Conservation (phyloP, 106 monocot genomes). For the Dendrobium chrysotoxum region DNA sequence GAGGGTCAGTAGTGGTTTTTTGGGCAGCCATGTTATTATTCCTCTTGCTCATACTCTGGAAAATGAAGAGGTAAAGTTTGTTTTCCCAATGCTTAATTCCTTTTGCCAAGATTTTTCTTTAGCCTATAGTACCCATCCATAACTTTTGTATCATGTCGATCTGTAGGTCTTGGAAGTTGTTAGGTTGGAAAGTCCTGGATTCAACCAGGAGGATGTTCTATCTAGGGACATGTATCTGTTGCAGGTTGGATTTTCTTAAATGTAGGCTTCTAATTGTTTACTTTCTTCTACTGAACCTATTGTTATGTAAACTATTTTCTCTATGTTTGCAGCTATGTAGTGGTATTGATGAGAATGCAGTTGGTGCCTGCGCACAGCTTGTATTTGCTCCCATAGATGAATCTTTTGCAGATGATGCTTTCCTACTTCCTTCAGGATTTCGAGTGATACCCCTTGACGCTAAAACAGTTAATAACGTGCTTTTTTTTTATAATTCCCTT, state of each 20-base stretch:
- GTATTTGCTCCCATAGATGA: conserved; percentile 93
- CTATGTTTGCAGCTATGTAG: conserved; percentile 50
- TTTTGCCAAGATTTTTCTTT: not conserved
- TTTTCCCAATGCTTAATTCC: not conserved
- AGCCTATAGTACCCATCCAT: not conserved
- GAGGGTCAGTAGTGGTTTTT: conserved; percentile 31
- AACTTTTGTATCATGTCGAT: not conserved
- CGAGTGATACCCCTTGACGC: conserved; percentile 73
- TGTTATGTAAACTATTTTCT: not conserved
- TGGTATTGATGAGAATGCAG: conserved; percentile 65
- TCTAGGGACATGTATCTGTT: conserved; percentile 65
- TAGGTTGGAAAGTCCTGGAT: conserved; percentile 61
- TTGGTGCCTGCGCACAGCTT: conserved; percentile 66
- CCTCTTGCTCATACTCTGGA: conserved; percentile 78
- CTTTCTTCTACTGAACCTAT: not conserved
- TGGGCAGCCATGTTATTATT: conserved; percentile 63
- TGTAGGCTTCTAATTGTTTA: not conserved
- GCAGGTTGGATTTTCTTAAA: conserved; percentile 37
- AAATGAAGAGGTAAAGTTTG: conserved; percentile 58
- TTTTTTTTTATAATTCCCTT: not conserved
- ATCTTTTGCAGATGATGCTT: conserved; percentile 80
- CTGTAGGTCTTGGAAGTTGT: conserved; percentile 75
- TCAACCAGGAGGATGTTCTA: conserved; percentile 49
- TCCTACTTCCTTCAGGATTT: conserved; percentile 72
- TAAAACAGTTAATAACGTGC: conserved; percentile 37